A percentile compares a stretch with the other conserved stretches of the same genome.
These are phyloP conservation scores for Akanthomyces uredinophilus DNA, from an alignment of 2,329 filamentous ascomycete species.

Conservation along the genomic window DNA sequence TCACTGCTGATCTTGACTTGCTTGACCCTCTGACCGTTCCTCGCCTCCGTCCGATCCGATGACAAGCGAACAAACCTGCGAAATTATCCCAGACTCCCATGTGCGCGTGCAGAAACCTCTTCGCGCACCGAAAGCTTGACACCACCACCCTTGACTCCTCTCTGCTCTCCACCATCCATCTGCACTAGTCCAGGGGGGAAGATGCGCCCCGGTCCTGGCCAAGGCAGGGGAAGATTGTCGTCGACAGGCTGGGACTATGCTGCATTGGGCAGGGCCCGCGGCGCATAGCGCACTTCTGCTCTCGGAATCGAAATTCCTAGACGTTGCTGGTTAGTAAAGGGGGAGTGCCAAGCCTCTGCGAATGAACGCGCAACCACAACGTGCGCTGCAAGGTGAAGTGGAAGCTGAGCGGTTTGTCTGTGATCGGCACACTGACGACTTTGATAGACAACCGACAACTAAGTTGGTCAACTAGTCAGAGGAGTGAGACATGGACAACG, in stretches of 20 bases:
- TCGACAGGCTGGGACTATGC: neutral
- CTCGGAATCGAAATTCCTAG: neutral
- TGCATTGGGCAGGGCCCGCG: neutral
- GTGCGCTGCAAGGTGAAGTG: neutral
- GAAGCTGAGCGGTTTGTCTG: neutral
- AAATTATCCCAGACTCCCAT: constrained; percentile 1
- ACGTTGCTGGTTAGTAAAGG: neutral
- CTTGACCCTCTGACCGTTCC: neutral
- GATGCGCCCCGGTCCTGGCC: neutral
- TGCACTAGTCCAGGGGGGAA: constrained; percentile 2
- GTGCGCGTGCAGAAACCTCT: neutral
- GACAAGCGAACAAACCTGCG: neutral
- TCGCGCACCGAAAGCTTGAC: neutral
- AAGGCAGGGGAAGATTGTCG: neutral
- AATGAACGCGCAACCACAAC: neutral
- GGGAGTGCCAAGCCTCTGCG: neutral
- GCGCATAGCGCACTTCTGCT: neutral
- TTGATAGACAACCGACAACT: too few relatives aligned
- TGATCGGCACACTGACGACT: neutral
- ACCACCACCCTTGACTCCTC: neutral
- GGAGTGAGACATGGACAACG: neutral
- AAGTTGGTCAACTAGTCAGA: too few relatives aligned
- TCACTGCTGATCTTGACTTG: constrained; percentile 5
- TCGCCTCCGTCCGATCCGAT: constrained; percentile 4
- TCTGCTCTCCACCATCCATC: constrained; percentile 1